These are phyloP conservation scores for Rubia peregrina DNA, from an alignment of 305 asterid genomes.

Conservation along the genomic window DNA sequence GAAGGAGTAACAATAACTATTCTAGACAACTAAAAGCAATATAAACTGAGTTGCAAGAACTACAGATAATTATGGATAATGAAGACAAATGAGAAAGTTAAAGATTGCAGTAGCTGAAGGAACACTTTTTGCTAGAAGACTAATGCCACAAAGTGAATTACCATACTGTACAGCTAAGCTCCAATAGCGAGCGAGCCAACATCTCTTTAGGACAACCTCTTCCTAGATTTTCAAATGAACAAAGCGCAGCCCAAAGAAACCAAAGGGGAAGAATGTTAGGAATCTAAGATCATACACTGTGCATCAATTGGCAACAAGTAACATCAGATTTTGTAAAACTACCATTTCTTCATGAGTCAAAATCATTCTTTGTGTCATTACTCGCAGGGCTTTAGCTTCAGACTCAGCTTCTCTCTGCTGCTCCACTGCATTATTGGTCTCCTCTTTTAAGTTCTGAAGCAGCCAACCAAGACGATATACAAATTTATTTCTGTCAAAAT, in stretches of 20 bases:
- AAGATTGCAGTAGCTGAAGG: slow-evolving; percentile 11
- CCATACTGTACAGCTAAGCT: slow-evolving; percentile 86
- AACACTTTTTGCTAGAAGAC: slow-evolving; percentile 11
- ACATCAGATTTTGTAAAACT: slow-evolving; percentile 22
- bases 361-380: slow-evolving; percentile 96
- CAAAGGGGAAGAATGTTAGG: slow-evolving; percentile 10
- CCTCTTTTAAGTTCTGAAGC: slow-evolving; percentile 71
- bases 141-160: slow-evolving; percentile 29
- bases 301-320: neutral
- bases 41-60: neutral
- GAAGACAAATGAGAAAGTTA: slow-evolving; percentile 12
- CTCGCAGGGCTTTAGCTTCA: slow-evolving; percentile 85
- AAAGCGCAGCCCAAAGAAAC: slow-evolving; percentile 3
- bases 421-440: slow-evolving; percentile 54
- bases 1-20: neutral
- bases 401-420: slow-evolving; percentile 87
- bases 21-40: neutral
- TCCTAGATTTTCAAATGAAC: slow-evolving; percentile 41
- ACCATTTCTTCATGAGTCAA: slow-evolving; percentile 99
- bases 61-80: slow-evolving; percentile 3
- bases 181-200: slow-evolving; percentile 99
- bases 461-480: slow-evolving; percentile 22
- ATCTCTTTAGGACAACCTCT: slow-evolving; percentile 97
- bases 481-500: slow-evolving; percentile 14
- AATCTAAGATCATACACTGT: slow-evolving; percentile 14